phyloP scores from a whole-genome alignment of 345 rosid species.

The Lepidium didymum region DNA sequence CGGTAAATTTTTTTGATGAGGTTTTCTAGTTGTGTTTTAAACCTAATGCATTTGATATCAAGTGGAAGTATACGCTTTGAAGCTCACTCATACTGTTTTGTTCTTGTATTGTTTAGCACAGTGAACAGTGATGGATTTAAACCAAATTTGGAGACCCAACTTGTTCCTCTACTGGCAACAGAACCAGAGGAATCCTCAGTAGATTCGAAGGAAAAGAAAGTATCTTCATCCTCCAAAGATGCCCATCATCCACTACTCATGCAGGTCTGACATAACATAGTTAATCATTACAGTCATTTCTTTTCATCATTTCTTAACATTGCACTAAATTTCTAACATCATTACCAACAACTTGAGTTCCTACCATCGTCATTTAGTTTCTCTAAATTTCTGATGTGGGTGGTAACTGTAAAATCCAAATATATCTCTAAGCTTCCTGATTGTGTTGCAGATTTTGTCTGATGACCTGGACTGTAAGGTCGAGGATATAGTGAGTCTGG shows the following conservation, averaged over 20 bases:
- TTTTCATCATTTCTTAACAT: not conserved
- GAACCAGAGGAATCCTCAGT: conserved; percentile 45
- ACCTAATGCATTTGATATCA: not conserved
- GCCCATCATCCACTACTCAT: conserved; percentile 82
- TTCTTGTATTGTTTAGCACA: conserved; percentile 53
- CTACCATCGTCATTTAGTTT: not conserved
- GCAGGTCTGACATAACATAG: conserved; percentile 43
- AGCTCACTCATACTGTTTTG: conserved; percentile 12
- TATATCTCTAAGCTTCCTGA: not conserved
- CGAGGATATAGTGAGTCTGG: conserved; percentile 68
- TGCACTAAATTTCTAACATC: not conserved
- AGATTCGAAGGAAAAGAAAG: conserved; percentile 47
- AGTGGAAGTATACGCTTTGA: not conserved
- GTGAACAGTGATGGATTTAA: conserved; percentile 89
- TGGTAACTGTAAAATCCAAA: not conserved
- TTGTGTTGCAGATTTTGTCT: conserved; percentile 54
- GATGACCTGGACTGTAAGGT: conserved; percentile 54
- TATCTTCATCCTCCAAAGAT: conserved; percentile 39
- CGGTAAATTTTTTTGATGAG: conserved; percentile 28
- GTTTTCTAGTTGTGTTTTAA: not conserved
- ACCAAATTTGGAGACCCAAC: conserved; percentile 87
- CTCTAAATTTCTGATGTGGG: not conserved
- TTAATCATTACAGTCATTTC: not conserved
- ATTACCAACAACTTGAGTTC: not conserved
- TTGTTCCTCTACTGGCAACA: conserved; percentile 65